Evolutionary conservation across 1,284 basidiomycete genomes (phyloP).

Genomic region (Volvariella volvacea): DNA sequence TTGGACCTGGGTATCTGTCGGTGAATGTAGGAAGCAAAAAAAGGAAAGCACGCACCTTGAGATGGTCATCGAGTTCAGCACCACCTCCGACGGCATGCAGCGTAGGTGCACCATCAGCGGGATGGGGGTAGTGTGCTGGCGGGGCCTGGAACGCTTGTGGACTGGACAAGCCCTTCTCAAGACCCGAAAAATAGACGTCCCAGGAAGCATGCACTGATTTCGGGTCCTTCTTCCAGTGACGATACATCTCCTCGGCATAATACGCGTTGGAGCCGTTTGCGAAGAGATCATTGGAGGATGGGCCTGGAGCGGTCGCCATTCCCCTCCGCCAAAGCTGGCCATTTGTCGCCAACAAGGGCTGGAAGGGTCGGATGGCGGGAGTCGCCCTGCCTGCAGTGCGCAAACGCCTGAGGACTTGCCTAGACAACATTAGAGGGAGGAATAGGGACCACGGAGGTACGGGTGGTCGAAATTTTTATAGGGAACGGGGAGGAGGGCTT

Average conservation of each 20-base stretch:
- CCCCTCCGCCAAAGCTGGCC: background rate
- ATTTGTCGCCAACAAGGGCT: constrained; percentile 6
- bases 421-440: constrained; percentile 19
- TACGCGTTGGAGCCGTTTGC: constrained; percentile 91
- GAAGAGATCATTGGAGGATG: constrained; percentile 73
- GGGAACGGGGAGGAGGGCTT: no score
- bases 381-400: constrained; percentile 9
- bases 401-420: constrained; percentile 23
- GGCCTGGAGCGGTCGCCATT: constrained; percentile 27
- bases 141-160: constrained; percentile 83
- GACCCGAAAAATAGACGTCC: constrained; percentile 91
- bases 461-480: no score
- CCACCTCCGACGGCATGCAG: constrained; percentile 61
- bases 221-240: constrained; percentile 86
- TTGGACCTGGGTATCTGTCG: constrained; percentile 63
- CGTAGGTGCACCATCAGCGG: constrained; percentile 79
- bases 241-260: constrained; percentile 97
- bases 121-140: constrained; percentile 61
- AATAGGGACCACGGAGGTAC: background rate
- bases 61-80: constrained; percentile 84
- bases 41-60: constrained; percentile 62
- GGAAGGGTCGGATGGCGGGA: constrained; percentile 2
- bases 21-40: constrained; percentile 1
- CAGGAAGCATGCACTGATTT: constrained; percentile 92
- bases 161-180: constrained; percentile 86